These are phyloP conservation scores for Phlegmacium glaucopus DNA, from an alignment of 768 basidiomycete genomes.

Conservation along the genomic window DNA sequence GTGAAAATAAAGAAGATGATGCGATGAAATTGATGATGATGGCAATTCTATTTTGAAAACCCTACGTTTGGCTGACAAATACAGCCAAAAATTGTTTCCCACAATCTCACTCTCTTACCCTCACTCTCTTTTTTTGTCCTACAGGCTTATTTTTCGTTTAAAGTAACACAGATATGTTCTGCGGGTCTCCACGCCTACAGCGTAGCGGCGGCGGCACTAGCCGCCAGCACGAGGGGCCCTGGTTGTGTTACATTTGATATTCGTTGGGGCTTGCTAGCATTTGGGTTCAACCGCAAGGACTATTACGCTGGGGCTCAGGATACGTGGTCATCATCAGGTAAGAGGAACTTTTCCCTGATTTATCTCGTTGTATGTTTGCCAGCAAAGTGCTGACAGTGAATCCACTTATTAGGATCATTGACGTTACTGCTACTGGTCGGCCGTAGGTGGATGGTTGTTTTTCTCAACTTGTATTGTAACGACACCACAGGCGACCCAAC, in stretches of 20 bases:
- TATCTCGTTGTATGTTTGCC: slow-evolving; percentile 31
- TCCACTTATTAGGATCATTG: slow-evolving; percentile 39
- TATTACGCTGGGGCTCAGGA: slow-evolving; percentile 73
- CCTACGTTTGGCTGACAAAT: too few species aligned
- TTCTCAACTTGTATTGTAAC: background rate
- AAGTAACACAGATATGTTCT: too few species aligned
- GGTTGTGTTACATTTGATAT: slow-evolving; percentile 76
- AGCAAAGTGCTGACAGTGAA: background rate
- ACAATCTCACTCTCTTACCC: too few species aligned
- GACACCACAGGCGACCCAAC: slow-evolving; percentile 58
- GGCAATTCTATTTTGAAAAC: slow-evolving; percentile 67
- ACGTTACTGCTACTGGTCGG: slow-evolving; percentile 66
- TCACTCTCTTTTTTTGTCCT: background rate
- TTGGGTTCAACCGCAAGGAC: slow-evolving; percentile 82
- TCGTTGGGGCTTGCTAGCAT: slow-evolving; percentile 80
- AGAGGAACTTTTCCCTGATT: slow-evolving; percentile 13
- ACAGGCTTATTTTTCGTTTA: background rate
- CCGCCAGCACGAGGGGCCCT: slow-evolving; percentile 20
- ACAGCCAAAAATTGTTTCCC: too few species aligned
- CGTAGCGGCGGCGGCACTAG: slow-evolving; percentile 15
- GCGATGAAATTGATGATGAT: slow-evolving; percentile 56
- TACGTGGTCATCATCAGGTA: slow-evolving; percentile 49
- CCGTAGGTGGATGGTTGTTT: slow-evolving; percentile 45
- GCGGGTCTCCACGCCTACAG: slow-evolving; percentile 11
- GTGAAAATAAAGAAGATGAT: slow-evolving; percentile 55